phyloP scores from a whole-genome alignment of 805 yeast genomes.

The Torulaspora indica region DNA sequence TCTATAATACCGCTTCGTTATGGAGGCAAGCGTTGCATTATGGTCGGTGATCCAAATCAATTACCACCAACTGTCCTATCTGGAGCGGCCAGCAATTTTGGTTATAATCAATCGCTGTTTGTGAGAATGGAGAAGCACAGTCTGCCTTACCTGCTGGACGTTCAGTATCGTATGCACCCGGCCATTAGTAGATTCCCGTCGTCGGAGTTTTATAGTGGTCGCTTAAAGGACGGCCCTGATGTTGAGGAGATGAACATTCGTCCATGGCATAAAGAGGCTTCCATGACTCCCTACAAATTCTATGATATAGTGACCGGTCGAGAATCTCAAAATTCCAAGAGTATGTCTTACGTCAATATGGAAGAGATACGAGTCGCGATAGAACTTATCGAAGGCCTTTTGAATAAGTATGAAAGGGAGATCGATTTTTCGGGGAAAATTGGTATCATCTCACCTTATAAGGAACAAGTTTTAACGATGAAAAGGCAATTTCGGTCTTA shows the following conservation, averaged over 20 bases:
- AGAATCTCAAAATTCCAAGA: slow-evolving; percentile 59
- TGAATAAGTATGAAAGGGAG: slow-evolving; percentile 42
- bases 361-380: slow-evolving; percentile 71
- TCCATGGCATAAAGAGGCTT: slow-evolving; percentile 64
- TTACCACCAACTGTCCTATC: slow-evolving; percentile 95
- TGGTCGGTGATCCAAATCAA: slow-evolving; percentile 99
- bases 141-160: slow-evolving; percentile 65
- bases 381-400: slow-evolving; percentile 56
- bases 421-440: slow-evolving; percentile 62
- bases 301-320: slow-evolving; percentile 61
- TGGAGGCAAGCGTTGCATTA: slow-evolving; percentile 83
- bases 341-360: slow-evolving; percentile 66
- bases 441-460: slow-evolving; percentile 93
- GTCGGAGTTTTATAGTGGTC: slow-evolving; percentile 67
- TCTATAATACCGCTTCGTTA: slow-evolving; percentile 87
- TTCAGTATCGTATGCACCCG: slow-evolving; percentile 98
- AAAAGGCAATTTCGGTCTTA: slow-evolving; percentile 50
- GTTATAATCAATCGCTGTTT: slow-evolving; percentile 87
- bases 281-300: slow-evolving; percentile 72
- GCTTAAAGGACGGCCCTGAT: slow-evolving; percentile 70
- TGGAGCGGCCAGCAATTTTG: slow-evolving; percentile 70
- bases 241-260: slow-evolving; percentile 56
- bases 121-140: slow-evolving; percentile 81
- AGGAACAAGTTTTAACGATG: slow-evolving; percentile 69
- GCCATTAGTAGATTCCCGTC: slow-evolving; percentile 85